A percentile compares a stretch with the other conserved stretches of the same genome.
Conservation (phyloP, 2,329 filamentous ascomycete species). For the Phyllosticta citrichinensis region DNA sequence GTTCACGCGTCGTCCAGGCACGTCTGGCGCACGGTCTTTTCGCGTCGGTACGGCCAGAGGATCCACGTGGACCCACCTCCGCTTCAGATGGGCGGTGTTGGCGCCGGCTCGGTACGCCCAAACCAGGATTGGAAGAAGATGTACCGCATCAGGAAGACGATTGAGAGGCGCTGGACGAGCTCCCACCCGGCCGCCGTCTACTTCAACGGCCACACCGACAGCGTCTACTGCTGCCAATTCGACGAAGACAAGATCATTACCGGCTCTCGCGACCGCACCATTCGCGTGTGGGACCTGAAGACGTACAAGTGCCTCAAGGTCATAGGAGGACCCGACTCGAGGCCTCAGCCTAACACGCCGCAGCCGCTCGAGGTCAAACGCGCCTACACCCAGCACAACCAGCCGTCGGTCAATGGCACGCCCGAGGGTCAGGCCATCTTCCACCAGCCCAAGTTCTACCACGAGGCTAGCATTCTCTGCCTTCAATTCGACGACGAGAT, state of each 20-base stretch:
- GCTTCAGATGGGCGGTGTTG: conserved; percentile 39
- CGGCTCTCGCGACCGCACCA: conserved; percentile 87
- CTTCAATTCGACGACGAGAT: conserved; percentile 90
- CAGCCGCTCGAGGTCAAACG: conserved; percentile 31
- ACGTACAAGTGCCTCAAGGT: conserved; percentile 77
- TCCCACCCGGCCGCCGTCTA: conserved; percentile 75
- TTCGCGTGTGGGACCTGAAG: conserved; percentile 91
- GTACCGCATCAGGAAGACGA: conserved; percentile 63
- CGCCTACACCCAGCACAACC: conserved; percentile 27
- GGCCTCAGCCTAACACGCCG: conserved; percentile 41
- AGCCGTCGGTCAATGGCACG: conserved; percentile 39
- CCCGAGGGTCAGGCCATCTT: conserved; percentile 37
- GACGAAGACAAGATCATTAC: conserved; percentile 98
- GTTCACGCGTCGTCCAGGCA: conserved; percentile 45
- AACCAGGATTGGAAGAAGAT: conserved; percentile 76
- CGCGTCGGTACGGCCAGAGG: conserved; percentile 41
- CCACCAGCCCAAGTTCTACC: conserved; percentile 47
- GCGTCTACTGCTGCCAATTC: conserved; percentile 96
- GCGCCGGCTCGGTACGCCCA: conserved; percentile 38
- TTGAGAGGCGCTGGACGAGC: conserved; percentile 71
- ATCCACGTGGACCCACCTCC: conserved; percentile 36
- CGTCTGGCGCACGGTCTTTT: conserved; percentile 55
- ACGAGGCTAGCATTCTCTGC: conserved; percentile 88
- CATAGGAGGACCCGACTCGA: conserved; percentile 65
- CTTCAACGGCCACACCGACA: conserved; percentile 86